Base-by-base conservation (phyloP, 179 eudicot genomes). In the Nepenthes alata region DNA sequence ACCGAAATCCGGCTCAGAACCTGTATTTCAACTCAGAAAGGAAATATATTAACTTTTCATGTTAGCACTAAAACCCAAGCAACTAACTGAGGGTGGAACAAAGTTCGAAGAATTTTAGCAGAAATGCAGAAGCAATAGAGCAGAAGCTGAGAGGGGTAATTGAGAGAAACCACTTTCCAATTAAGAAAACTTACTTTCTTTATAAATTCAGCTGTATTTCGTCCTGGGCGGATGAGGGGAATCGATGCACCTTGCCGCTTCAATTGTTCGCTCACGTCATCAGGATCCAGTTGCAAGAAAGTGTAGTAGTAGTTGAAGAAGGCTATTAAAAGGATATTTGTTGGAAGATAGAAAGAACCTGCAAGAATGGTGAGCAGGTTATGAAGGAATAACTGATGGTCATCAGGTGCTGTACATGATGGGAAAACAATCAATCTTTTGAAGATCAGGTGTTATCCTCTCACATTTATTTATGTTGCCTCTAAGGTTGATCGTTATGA, bases 241-340 rank as follows among this genome's bases (percentile, higher is more conserved):
- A 89, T 85, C 5, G 98, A 91, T 47, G 98, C 98, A 58, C 96
- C 98, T 80, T 91, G 98, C 56, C 96, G 95, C 81, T 91, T 91
- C 73, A 91, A 67, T 67, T 89, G 98, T 60, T 91, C 98, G 53
- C 98, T 91, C 47, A 91, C 91, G 62, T 91, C 96, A 73, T 89
- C 96, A 65, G 96, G 98, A 70, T 91, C 98, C 82, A 91, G 60
- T 75, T 91, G 98, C 74, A 91, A 82, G 68, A 91, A 89, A 25
- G 98, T 91, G 66, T 91, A 91, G 76, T 91, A 91, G 72, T 91
- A 91, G 70, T 91, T 91, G 80, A 91, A 89, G 81, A 91, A 91
- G 65, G 90, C 98, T 67, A 91, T 91, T 62, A 89, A 64, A 60
- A 91, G 66, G 48, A 91, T 79, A 75, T 91, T 91, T 52, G 95